Base-by-base conservation (phyloP, 805 yeast genomes). In the Candida sithepensis region DNA sequence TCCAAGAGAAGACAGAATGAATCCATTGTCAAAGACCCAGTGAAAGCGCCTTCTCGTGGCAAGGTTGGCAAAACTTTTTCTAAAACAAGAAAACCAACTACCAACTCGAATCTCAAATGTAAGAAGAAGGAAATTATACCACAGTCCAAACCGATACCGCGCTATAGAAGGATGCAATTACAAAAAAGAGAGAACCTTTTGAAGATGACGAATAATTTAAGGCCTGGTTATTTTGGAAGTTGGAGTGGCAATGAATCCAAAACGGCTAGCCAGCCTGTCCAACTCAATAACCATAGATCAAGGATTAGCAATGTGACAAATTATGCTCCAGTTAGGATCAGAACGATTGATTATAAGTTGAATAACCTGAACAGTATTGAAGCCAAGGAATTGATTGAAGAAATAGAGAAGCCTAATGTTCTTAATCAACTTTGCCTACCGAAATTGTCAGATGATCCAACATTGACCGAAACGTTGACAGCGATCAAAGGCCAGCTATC, bases 121-220 rank as follows among this genome's bases (percentile, higher is more conserved):
- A 30, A 30, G 5, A 14, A 14, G 34, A 12, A 7, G 4, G 16
- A 30, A 7, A 4, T n/a, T 30, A 10, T 12, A 12, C 2, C 3
- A 2, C 8, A 14, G 10, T 12, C 5, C 21, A 50, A 45, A 18
- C 45, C 47, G 9, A 10, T 56, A 7, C 49, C 59, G 7, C 36
- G 50, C 1, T 51, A 54, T 32, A 58, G 50, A 37, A 39, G 45
- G 14, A 51, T 47, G 20, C 59, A 56, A 21, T 22, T 54, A 10
- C 36, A 46, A 32, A 45, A 46, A 9, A 41, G 49, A 18, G 45
- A 46, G n/a, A 30, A 41, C 3, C 44, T 58, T 22, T 39, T 49
- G 12, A 45, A 49, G 5, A 47, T 53, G 47, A 52, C 63, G 5
- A 46, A 45, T 22, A 46, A 43, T 14, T 49, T 56, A 1, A 55